Percentiles rank a stretch among this genome's conserved stretches.
Conservation (phyloP, 441 rosid genomes). For the Aquilaria agallochum region DNA sequence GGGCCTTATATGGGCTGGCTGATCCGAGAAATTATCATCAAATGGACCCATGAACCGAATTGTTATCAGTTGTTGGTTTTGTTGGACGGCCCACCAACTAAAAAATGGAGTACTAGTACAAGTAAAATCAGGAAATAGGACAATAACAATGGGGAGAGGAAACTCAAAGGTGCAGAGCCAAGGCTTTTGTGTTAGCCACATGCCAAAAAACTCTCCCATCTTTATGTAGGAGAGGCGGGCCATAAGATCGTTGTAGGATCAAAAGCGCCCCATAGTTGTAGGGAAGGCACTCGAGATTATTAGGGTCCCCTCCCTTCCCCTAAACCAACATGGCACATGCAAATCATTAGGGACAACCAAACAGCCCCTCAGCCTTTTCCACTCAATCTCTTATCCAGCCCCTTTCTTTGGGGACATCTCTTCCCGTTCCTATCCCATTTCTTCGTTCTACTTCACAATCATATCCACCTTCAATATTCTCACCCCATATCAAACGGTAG, state of each 20-base stretch:
- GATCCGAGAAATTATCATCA: too few relatives aligned
- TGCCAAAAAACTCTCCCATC: background rate
- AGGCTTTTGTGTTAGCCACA: too few relatives aligned
- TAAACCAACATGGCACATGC: constrained; percentile 19
- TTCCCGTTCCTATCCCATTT: constrained; percentile 16
- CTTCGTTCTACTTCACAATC: constrained; percentile 25
- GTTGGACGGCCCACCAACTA: too few relatives aligned
- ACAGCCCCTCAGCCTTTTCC: constrained; percentile 13
- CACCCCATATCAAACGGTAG: too few relatives aligned
- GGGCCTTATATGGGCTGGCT: too few relatives aligned
- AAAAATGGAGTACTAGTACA: too few relatives aligned
- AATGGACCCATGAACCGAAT: too few relatives aligned
- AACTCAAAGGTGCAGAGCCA: too few relatives aligned
- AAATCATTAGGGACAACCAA: constrained; percentile 15
- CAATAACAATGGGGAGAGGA: too few relatives aligned
- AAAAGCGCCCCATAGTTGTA: background rate
- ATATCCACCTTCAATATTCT: background rate
- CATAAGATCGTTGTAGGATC: constrained; percentile 11
- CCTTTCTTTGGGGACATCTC: constrained; percentile 25
- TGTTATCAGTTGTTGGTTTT: too few relatives aligned
- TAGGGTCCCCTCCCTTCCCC: background rate
- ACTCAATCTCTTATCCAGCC: constrained; percentile 11
- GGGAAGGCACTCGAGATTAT: background rate
- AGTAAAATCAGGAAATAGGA: too few relatives aligned
- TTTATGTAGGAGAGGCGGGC: constrained; percentile 1